A percentile compares a stretch with the other conserved stretches of the same genome.
Evolutionary conservation across 202 grass and related monocot genomes (phyloP).

Genomic region (Dendrocalamus latiflorus): DNA sequence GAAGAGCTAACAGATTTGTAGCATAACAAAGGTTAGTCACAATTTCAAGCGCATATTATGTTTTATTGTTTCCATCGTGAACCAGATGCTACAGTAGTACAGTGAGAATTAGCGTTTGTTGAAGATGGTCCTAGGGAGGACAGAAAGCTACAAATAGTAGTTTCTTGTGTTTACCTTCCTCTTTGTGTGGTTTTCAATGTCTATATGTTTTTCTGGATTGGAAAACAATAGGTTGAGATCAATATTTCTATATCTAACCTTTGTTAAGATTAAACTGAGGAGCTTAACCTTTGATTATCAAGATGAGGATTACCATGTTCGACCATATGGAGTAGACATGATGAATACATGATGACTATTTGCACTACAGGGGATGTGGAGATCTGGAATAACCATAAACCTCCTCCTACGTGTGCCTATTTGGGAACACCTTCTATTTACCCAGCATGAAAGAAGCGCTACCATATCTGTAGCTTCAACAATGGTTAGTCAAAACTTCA

Average conservation of each 20-base stretch:
- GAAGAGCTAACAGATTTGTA: not conserved
- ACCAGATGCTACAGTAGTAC: not conserved
- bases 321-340: not conserved
- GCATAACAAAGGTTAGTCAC: not conserved
- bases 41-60: not conserved
- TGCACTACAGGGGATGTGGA: not conserved
- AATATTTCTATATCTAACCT: no score
- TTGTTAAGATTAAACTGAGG: no score
- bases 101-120: not conserved
- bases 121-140: not conserved
- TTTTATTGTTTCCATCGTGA: not conserved
- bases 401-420: not conserved
- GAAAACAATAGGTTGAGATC: no score
- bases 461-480: not conserved
- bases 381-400: not conserved
- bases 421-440: not conserved
- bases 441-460: not conserved
- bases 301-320: no score
- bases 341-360: no score
- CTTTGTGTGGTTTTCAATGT: no score
- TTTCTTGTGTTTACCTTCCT: no score
- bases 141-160: not conserved
- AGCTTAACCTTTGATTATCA: no score
- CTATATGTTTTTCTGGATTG: no score
- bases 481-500: not conserved